Base-by-base conservation (phyloP, 208 protist genomes). In the Naegleria gruberi region DNA sequence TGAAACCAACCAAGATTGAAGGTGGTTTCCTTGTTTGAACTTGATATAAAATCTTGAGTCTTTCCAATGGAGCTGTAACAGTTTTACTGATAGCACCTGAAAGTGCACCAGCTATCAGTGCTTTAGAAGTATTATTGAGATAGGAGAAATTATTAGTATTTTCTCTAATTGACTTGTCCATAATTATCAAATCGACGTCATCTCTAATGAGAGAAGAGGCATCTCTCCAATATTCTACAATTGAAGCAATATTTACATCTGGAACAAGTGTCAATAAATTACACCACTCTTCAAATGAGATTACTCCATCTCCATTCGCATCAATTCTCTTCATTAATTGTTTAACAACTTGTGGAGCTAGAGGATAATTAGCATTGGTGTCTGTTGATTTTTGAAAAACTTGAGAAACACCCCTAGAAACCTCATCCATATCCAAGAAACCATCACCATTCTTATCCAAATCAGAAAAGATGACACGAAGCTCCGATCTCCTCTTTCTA, bases 41-140 rank as follows among this genome's bases (percentile, higher is more conserved):
- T 51, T 90, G 87, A 82, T 51, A 82, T 40, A 90, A 37, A 37
- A 90, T 74, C 37, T 90, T 90, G 26, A 90, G 37, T n/a, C 87
- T 44, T 37, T 85, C 77, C 10, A 90, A 37, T 4, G 87, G 87
- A 34, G 87, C 87, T 84, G 87, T 84, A 0, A 34, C 12, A 17
- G 87, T 90, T n/a, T 42, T 44, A 23, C 34, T 57, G n/a, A 77
- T 23, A 10, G 26, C 43, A n/a, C 87, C 87, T 26, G 51, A 19
- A 5, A 87, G 6, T 55, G 43, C 83, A 47, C 83, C 83, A 23
- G 83, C 83, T 6, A 87, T 5, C 42, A 87, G 10, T 82, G 74
- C 34, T 34, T 82, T 82, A 82, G 10, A 40, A 40, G 74, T 40
- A 43, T 42, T 15, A 82, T 8, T 43, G 30, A 42, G 19, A 43